Base-by-base conservation (phyloP, 169 alveolate species). In the Plasmodium billcollinsi region DNA sequence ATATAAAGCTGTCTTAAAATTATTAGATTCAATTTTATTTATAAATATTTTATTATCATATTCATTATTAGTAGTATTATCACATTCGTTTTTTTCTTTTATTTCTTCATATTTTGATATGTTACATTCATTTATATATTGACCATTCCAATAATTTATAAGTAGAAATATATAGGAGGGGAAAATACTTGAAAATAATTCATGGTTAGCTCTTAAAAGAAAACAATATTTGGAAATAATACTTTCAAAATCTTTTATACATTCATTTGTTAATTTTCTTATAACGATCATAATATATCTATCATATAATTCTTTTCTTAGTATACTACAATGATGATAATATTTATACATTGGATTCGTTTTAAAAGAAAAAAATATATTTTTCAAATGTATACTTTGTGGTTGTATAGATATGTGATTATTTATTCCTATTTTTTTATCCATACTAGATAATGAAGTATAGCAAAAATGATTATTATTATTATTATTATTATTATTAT, bases 271-370 rank as follows among this genome's bases (percentile, higher is more conserved):
- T 65, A 78, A 50, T 18, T 70, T 78, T 59, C 69, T 61, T 58
- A 83, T 47, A 49, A 69, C 91, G 58, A 83, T 69, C 91, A 83
- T 83, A 49, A 83, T 83, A 62, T 83, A 83, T 43, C 91, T 70
- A 43, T 83, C 80, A 61, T 83, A 83, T 69, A 83, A 54, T 83
- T 83, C 73, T 72, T 83, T 83, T 45, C 91, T 54, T 45, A 59
- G 67, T 56, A 69, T 26, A 26, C 91, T 69, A 69, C 69, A 83
- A 69, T 83, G 91, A 49, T 83, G 76, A 67, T 83, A 83, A 62
- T 83, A 83, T 69, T 83, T 83, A 83, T 83, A 54, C 91, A 83
- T 83, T 18, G 49, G 33, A 58, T 83, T 69, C 11, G 74, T 83
- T 39, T 83, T 83, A 15, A 83, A 63, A 2, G 83, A 9, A 73